Evolutionary conservation across 1,139 yeast species (phyloP).

Genomic region (Meyerozyma smithsonii): DNA sequence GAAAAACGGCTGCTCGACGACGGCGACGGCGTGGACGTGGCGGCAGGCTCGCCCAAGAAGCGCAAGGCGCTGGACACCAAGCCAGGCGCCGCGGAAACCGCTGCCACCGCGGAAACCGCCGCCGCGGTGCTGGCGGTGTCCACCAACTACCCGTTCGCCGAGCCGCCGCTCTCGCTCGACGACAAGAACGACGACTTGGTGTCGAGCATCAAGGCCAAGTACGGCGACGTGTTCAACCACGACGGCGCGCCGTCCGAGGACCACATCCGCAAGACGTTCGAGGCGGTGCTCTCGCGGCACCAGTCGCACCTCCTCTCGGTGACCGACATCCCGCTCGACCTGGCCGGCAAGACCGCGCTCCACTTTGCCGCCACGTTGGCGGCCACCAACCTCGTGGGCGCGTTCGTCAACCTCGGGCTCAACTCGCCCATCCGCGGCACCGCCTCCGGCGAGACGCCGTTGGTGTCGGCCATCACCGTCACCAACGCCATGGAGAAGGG

Average conservation of each 20-base stretch:
- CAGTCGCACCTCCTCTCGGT: slow-evolving; percentile 8
- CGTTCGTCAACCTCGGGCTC: slow-evolving; percentile 32
- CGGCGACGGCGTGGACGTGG: slow-evolving; percentile 10
- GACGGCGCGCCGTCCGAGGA: slow-evolving; percentile 13
- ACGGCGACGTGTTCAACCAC: slow-evolving; percentile 19
- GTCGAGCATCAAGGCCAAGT: slow-evolving; percentile 53
- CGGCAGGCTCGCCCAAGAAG: slow-evolving; percentile 16
- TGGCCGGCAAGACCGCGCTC: slow-evolving; percentile 40
- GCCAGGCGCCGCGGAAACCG: neutral
- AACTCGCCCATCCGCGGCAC: slow-evolving; percentile 43
- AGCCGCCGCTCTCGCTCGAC: slow-evolving; percentile 47
- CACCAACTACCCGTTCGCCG: slow-evolving; percentile 44
- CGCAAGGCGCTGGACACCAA: slow-evolving; percentile 9
- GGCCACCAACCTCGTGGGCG: slow-evolving; percentile 31
- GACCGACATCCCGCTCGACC: slow-evolving; percentile 38
- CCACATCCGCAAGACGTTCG: slow-evolving; percentile 14
- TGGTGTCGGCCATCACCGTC: slow-evolving; percentile 37
- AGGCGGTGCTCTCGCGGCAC: slow-evolving; percentile 11
- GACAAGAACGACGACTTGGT: slow-evolving; percentile 27
- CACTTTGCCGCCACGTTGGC: slow-evolving; percentile 46
- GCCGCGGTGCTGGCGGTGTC: slow-evolving; percentile 8
- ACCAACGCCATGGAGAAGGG: slow-evolving; percentile 46
- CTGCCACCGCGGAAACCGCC: neutral
- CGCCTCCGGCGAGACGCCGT: slow-evolving; percentile 36
- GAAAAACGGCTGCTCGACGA: slow-evolving; percentile 5